Base-by-base conservation (phyloP, 2,329 filamentous ascomycete species). In the Pyrenochaeta sp. region DNA sequence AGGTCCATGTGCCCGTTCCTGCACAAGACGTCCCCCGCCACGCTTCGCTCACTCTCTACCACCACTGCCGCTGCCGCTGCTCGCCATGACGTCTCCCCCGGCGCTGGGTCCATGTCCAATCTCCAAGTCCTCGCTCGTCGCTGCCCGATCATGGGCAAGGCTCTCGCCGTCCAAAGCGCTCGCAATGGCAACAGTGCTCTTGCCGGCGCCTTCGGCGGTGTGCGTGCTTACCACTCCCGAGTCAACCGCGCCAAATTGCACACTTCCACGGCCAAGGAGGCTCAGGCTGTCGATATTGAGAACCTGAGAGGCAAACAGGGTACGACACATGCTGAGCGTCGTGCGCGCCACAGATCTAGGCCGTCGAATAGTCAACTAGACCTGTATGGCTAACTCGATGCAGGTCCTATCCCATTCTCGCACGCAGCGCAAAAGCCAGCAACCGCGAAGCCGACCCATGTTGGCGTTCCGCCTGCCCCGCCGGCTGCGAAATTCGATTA, bases 91-190 rank as follows among this genome's bases (percentile, higher is more conserved):
- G 84, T 85, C 62, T 91, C 90, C 52, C 90, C 89, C 56, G 91
- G 93, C 72, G 94, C 93, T 67, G 92, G 93, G 73, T 92, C 92
- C 80, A 97, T 98, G 88, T 97, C 93, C 74, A 98, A 97, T 82
- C 86, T 99, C 72, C 95, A 98, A 84, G 88, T 95, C 68, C 88
- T 96, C 74, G 95, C 92, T 72, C 90, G 93, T 76, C 92, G 94
- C 79, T 99, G 95, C 86, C 95, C 95, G 58, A 90, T 99, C 79
- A 99, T 99, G 95, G 94, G 93, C 79, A 96, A 97, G 85, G 95
- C 95, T 42, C 87, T 99, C 78, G 91, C 92, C 61, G 90, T 97
- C 39, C 94, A 97, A 84, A 82, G 81, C 59, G 80, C 81, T 57
- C 83, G 83, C 72, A 77, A 79, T 60, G 77, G 75, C 66, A 80